A percentile compares a stretch with the other conserved stretches of the same genome.
Conservation (phyloP, 495 filamentous ascomycete species). For the Aspergillus sparsus region DNA sequence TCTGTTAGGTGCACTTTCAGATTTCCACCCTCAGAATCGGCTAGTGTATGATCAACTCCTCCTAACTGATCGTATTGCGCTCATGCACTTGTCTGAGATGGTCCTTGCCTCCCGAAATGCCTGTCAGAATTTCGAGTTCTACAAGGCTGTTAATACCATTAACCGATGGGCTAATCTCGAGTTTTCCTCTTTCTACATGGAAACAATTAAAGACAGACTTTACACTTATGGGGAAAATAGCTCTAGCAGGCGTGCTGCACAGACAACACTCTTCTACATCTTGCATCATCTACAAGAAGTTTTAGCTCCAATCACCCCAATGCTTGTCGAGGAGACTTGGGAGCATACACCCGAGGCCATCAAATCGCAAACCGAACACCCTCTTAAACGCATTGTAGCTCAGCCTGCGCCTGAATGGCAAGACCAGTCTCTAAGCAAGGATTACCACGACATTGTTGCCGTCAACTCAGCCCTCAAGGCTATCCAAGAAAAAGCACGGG, state of each 20-base stretch:
- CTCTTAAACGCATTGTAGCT: constrained; percentile 41
- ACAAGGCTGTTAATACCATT: constrained; percentile 69
- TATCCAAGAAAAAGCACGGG: constrained; percentile 67
- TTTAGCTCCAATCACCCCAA: constrained; percentile 76
- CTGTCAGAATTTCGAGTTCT: constrained; percentile 76
- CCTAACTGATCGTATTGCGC: constrained; percentile 70
- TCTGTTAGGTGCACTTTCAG: constrained; percentile 74
- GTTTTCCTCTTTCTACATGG: constrained; percentile 91
- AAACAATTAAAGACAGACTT: constrained; percentile 83
- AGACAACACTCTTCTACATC: constrained; percentile 71
- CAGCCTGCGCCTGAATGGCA: constrained; percentile 39
- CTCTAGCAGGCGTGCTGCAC: constrained; percentile 52
- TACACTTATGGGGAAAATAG: constrained; percentile 73
- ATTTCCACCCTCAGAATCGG: constrained; percentile 49
- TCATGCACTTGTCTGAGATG: constrained; percentile 68
- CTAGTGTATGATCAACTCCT: constrained; percentile 46
- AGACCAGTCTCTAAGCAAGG: constrained; percentile 39
- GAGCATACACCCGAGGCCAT: constrained; percentile 67
- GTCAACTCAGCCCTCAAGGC: constrained; percentile 64
- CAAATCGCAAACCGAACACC: constrained; percentile 51
- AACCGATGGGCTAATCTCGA: constrained; percentile 79
- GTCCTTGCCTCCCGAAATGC: constrained; percentile 59
- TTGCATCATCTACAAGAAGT: constrained; percentile 70
- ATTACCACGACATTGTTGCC: constrained; percentile 59
- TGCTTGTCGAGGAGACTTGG: constrained; percentile 89